Base-by-base conservation (phyloP, 805 yeast genomes). In the Teunomyces kruisii region DNA sequence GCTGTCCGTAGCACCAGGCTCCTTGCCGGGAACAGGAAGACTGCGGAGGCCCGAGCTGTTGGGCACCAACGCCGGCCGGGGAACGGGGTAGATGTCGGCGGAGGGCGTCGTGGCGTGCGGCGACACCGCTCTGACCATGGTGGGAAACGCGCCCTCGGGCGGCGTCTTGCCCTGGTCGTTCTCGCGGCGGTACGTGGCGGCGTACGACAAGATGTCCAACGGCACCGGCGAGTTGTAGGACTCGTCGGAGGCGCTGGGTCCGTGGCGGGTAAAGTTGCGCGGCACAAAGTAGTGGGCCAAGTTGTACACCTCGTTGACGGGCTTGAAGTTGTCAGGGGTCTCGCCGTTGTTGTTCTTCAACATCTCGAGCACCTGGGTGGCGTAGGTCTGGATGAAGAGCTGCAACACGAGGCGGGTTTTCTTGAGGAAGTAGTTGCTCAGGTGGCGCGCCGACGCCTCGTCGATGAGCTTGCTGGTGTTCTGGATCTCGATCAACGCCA, bases 381-480 rank as follows among this genome's bases (percentile, higher is more conserved):
- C 74, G 57, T 82, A 83, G 0, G 87, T 81, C 53, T 81, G 85
- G 12, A 79, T 70, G 52, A 82, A 83, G 26, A 83, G 61, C 14
- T 80, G 78, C 22, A 83, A 62, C 22, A 83, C 80, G 41, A 82
- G 68, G 44, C 79, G 69, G 55, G 78, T 71, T 55, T 81, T 83
- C 49, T 70, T 70, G 44, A 83, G 59, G 42, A 76, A 74, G 53
- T 72, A 72, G 58, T 83, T 83, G 39, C 61, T 50, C 51, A 70
- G 61, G 48, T 60, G 55, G 16, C 45, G 37, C 15, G 44, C 46
- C 5, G 67, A 55, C 1, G 74, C 63, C n/a, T 55, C 49, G 30
- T 61, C 63, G 13, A 71, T 52, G 19, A 64, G 54, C 17, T 50
- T 49, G 44, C 56, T 58, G 15, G 62, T 53, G 15, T 52, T 57